These are phyloP conservation scores for Thielaviopsis euricoi DNA, from an alignment of 2,329 filamentous ascomycete species.

Conservation along the genomic window DNA sequence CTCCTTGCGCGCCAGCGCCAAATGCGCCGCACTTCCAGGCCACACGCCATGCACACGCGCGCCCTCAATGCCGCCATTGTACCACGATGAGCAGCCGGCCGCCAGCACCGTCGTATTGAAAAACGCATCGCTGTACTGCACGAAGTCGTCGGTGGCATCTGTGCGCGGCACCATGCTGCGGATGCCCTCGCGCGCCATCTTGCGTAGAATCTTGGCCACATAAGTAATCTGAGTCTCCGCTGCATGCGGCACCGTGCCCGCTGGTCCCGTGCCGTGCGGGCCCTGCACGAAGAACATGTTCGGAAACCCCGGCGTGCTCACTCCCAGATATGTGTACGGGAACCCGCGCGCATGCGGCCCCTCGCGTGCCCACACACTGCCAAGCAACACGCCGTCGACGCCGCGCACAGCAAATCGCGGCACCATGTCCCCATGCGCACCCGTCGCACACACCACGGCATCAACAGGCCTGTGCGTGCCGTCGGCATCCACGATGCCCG, in stretches of 20 bases:
- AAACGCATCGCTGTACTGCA: slow-evolving; percentile 40
- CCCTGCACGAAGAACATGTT: slow-evolving; percentile 51
- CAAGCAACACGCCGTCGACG: slow-evolving; percentile 26
- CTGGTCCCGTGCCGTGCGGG: slow-evolving; percentile 40
- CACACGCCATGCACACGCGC: slow-evolving; percentile 51
- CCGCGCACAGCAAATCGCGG: slow-evolving; percentile 45
- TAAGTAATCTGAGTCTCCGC: slow-evolving; percentile 51
- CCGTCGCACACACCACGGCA: slow-evolving; percentile 51
- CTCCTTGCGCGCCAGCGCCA: slow-evolving; percentile 38
- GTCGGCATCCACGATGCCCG: slow-evolving; percentile 43
- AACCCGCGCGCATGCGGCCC: slow-evolving; percentile 34
- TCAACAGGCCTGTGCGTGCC: slow-evolving; percentile 41
- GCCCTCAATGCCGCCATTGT: slow-evolving; percentile 48
- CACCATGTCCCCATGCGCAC: slow-evolving; percentile 41
- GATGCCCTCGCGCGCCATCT: slow-evolving; percentile 49
- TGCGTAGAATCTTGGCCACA: slow-evolving; percentile 50
- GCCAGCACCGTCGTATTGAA: slow-evolving; percentile 37
- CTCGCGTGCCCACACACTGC: slow-evolving; percentile 37
- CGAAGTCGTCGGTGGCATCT: slow-evolving; percentile 46
- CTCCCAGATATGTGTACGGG: slow-evolving; percentile 50
- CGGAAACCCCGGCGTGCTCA: slow-evolving; percentile 47
- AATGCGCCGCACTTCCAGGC: slow-evolving; percentile 49
- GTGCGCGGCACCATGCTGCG: slow-evolving; percentile 39
- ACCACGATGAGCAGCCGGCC: slow-evolving; percentile 54
- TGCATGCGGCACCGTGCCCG: slow-evolving; percentile 50